phyloP scores from a whole-genome alignment of 1,284 basidiomycete species.

The Apiotrichum montevideense region DNA sequence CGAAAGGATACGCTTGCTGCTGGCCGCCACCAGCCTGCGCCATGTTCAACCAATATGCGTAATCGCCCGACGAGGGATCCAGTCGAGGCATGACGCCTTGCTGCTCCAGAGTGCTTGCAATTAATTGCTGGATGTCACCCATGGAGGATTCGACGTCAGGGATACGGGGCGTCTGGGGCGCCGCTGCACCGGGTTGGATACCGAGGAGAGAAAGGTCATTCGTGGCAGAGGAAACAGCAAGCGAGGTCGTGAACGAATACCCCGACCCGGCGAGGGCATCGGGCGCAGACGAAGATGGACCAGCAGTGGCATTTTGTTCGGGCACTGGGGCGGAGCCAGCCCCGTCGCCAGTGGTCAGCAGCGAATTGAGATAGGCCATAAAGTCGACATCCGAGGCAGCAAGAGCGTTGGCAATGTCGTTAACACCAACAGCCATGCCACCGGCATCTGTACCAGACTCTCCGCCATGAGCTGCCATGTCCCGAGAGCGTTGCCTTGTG shows the following conservation, averaged over 20 bases:
- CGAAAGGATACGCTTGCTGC: neutral
- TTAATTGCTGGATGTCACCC: slow-evolving; percentile 17
- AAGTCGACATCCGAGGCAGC: slow-evolving; percentile 21
- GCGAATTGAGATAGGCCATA: slow-evolving; percentile 22
- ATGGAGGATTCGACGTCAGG: slow-evolving; percentile 4
- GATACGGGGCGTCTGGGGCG: neutral
- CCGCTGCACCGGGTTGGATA: neutral
- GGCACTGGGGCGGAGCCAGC: too few relatives aligned
- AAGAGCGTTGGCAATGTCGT: slow-evolving; percentile 16
- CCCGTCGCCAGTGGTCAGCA: slow-evolving; percentile 1
- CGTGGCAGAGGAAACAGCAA: neutral
- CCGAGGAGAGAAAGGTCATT: slow-evolving; percentile 1
- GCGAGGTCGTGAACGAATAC: neutral
- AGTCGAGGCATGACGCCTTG: slow-evolving; percentile 9
- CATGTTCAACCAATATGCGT: slow-evolving; percentile 2
- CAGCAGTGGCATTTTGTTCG: neutral
- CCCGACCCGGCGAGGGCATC: neutral
- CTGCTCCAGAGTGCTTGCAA: slow-evolving; percentile 13
- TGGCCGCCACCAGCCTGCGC: neutral
- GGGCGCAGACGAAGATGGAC: neutral
- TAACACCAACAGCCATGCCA: slow-evolving; percentile 14
- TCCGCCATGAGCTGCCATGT: neutral
- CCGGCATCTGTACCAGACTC: neutral
- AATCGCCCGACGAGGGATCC: neutral
- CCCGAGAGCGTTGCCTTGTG: too few relatives aligned